Percentiles rank a stretch among this genome's conserved stretches.
Evolutionary conservation across 768 basidiomycete genomes (phyloP).

Genomic region (Paxillus involutus): DNA sequence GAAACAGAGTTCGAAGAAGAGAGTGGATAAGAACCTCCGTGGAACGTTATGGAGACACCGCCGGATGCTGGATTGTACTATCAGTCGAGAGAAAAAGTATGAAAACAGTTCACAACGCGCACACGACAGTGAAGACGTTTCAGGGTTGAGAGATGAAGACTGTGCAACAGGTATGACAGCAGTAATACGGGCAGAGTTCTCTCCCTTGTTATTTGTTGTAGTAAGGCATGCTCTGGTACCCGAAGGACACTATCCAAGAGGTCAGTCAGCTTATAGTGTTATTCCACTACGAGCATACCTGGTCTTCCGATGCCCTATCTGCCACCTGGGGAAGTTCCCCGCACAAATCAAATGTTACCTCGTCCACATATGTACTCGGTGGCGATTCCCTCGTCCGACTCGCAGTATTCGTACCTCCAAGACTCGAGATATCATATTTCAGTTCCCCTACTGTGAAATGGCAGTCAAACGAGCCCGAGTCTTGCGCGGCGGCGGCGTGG

Average conservation of each 20-base stretch:
- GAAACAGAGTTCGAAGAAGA: constrained; percentile 39
- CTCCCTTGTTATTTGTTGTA: constrained; percentile 59
- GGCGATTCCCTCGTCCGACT: constrained; percentile 56
- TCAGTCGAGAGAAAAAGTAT: constrained; percentile 1
- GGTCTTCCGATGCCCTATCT: constrained; percentile 54
- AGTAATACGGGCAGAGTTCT: constrained; percentile 56
- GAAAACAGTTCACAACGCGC: constrained; percentile 27
- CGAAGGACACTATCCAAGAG: constrained; percentile 51
- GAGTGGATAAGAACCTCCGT: constrained; percentile 62
- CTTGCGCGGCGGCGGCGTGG: constrained; percentile 36
- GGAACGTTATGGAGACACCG: constrained; percentile 54
- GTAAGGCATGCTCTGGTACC: constrained; percentile 78
- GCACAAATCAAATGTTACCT: constrained; percentile 69
- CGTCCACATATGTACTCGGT: constrained; percentile 61
- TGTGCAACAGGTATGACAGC: constrained; percentile 76
- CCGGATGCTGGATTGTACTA: constrained; percentile 44
- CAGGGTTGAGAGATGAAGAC: constrained; percentile 26
- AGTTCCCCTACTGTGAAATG: constrained; percentile 36
- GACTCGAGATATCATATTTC: constrained; percentile 60
- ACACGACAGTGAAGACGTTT: constrained; percentile 34
- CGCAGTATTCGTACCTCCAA: constrained; percentile 52
- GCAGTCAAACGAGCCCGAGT: constrained; percentile 53
- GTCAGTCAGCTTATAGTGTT: constrained; percentile 3
- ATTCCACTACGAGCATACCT: constrained; percentile 47
- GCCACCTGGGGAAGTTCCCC: constrained; percentile 49